These are phyloP conservation scores for Casuarina equisetifolia DNA, from an alignment of 306 rosid genomes.

Conservation along the genomic window DNA sequence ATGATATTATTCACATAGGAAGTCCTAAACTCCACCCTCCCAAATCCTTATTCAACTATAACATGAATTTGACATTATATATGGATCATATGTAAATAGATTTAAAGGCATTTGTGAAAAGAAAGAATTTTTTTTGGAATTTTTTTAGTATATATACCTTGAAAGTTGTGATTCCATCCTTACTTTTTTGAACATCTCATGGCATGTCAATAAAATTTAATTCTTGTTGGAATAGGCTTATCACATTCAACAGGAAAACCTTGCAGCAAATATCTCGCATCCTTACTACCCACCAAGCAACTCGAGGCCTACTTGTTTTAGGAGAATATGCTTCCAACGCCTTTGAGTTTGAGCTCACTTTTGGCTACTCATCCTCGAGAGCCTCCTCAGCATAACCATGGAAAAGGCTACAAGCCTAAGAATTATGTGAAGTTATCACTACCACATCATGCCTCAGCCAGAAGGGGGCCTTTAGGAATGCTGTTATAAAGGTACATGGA, in stretches of 20 bases:
- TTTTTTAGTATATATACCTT: background rate
- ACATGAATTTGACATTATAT: background rate
- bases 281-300: conserved; percentile 68
- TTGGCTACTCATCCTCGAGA: conserved; percentile 63
- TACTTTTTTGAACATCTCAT: background rate
- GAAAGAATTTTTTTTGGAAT: background rate
- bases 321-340: conserved; percentile 85
- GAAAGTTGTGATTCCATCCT: background rate
- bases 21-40: no score
- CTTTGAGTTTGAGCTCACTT: conserved; percentile 71
- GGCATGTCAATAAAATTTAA: background rate
- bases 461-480: conserved; percentile 16
- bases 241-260: conserved; percentile 68
- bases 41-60: no score
- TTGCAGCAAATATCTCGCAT: conserved; percentile 74
- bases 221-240: conserved; percentile 62
- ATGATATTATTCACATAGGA: no score
- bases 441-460: conserved; percentile 23
- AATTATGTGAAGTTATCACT: conserved; percentile 27
- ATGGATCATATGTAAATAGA: background rate
- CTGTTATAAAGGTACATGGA: conserved; percentile 22
- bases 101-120: background rate
- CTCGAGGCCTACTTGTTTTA: conserved; percentile 64
- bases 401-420: conserved; percentile 33
- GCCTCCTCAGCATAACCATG: conserved; percentile 43